Evolutionary conservation across 1,139 yeast species (phyloP).

Genomic region (Pichia sp.): DNA sequence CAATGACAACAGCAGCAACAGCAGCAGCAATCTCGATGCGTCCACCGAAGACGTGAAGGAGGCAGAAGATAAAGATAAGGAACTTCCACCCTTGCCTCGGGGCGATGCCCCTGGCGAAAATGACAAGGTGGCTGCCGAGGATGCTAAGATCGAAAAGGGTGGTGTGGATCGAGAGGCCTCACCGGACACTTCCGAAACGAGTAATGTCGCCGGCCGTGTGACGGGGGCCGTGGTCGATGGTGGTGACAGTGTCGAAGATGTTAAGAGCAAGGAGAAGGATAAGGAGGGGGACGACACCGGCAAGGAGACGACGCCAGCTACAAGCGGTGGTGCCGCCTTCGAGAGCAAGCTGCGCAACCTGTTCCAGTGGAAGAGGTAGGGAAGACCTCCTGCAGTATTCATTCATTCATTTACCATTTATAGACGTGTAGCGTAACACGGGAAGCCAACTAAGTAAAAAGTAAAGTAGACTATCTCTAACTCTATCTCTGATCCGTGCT

Average conservation of each 20-base stretch:
- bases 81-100: too few relatives aligned
- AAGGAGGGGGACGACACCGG: neutral
- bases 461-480: too few relatives aligned
- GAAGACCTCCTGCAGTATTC: too few relatives aligned
- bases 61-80: too few relatives aligned
- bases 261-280: neutral
- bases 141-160: neutral
- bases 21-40: too few relatives aligned
- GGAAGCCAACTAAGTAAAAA: too few relatives aligned
- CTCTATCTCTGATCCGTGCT: too few relatives aligned
- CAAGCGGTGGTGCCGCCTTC: neutral
- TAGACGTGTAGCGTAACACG: too few relatives aligned
- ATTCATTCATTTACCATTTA: too few relatives aligned
- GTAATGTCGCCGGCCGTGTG: too few relatives aligned
- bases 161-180: neutral
- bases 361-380: conserved; percentile 2
- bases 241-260: too few relatives aligned
- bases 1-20: neutral
- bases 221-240: neutral
- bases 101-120: too few relatives aligned
- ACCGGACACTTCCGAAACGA: neutral
- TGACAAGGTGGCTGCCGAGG: neutral
- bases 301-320: neutral
- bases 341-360: conserved; percentile 3
- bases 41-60: neutral